phyloP scores from a whole-genome alignment of 495 filamentous ascomycete species.

The Penicillium taxi region DNA sequence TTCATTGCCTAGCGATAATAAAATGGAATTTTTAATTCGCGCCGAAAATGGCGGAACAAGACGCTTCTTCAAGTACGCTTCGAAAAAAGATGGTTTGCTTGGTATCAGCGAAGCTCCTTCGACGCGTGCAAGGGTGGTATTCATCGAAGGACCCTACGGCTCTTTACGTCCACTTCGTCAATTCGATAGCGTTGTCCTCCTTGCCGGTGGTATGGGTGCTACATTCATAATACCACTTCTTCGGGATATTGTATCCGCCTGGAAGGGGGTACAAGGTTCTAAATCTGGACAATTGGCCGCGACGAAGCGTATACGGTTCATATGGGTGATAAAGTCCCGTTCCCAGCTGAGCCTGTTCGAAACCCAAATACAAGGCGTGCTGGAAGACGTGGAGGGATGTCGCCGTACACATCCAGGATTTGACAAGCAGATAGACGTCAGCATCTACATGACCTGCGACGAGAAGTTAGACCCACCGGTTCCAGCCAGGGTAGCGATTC shows the following conservation, averaged over 20 bases:
- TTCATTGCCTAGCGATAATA: too few species aligned
- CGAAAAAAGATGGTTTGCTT: too few species aligned
- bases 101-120: too few species aligned
- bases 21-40: too few species aligned
- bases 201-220: slow-evolving; percentile 1
- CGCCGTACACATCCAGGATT: neutral
- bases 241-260: slow-evolving; percentile 3
- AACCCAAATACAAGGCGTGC: slow-evolving; percentile 1
- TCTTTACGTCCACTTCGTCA: slow-evolving; percentile 4
- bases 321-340: too few species aligned
- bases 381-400: neutral
- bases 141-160: slow-evolving; percentile 7
- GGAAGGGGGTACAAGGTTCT: too few species aligned
- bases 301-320: too few species aligned
- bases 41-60: too few species aligned
- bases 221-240: slow-evolving; percentile 9
- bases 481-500: slow-evolving; percentile 1
- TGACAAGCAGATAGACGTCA: neutral
- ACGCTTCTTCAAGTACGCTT: too few species aligned
- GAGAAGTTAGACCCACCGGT: neutral
- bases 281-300: too few species aligned
- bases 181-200: slow-evolving; percentile 7
- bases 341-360: neutral
- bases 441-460: slow-evolving; percentile 6
- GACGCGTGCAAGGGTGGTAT: too few species aligned